Evolutionary conservation across 2,329 filamentous ascomycete species (phyloP).

Genomic region (Pestalotiopsis sp.): DNA sequence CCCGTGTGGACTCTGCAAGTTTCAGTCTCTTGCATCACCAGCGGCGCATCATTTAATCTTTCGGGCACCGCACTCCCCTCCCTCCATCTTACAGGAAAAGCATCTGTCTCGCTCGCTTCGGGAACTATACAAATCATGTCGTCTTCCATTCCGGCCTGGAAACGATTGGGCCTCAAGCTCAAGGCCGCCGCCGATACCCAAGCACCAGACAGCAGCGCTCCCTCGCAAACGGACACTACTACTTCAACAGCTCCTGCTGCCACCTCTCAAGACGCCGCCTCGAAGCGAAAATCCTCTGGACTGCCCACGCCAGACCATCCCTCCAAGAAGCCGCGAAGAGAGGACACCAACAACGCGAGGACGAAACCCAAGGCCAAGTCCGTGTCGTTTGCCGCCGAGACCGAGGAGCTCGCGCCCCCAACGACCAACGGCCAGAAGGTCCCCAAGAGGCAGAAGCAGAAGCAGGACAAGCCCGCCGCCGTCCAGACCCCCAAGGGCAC

Average conservation of each 20-base stretch:
- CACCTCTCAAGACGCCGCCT: not conserved
- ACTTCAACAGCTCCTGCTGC: not conserved
- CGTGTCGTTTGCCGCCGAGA: conserved; percentile 39
- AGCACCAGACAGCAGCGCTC: conserved; percentile 26
- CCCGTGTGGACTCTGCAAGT: conserved; percentile 11
- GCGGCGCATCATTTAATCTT: not conserved
- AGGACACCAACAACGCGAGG: conserved; percentile 25
- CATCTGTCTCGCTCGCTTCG: not conserved
- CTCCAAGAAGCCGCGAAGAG: conserved; percentile 31
- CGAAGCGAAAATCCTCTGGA: conserved; percentile 33
- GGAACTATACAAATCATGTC: conserved; percentile 38
- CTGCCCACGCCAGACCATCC: conserved; percentile 31
- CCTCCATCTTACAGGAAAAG: not conserved
- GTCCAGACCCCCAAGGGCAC: conserved; percentile 26
- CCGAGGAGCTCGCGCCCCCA: conserved; percentile 17
- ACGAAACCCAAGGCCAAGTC: conserved; percentile 49
- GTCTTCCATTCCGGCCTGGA: conserved; percentile 59
- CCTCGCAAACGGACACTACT: conserved; percentile 22
- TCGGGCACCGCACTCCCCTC: not conserved
- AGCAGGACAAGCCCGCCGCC: conserved; percentile 22
- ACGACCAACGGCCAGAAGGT: conserved; percentile 21
- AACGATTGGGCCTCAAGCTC: conserved; percentile 65
- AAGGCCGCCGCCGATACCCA: conserved; percentile 42
- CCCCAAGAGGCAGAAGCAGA: conserved; percentile 34
- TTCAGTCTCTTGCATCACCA: conserved; percentile 6